Evolutionary conservation across 73 alveolate species (phyloP), one percentile per base, ranked within the genome.

Genomic region (Loxodes magnus): DNA sequence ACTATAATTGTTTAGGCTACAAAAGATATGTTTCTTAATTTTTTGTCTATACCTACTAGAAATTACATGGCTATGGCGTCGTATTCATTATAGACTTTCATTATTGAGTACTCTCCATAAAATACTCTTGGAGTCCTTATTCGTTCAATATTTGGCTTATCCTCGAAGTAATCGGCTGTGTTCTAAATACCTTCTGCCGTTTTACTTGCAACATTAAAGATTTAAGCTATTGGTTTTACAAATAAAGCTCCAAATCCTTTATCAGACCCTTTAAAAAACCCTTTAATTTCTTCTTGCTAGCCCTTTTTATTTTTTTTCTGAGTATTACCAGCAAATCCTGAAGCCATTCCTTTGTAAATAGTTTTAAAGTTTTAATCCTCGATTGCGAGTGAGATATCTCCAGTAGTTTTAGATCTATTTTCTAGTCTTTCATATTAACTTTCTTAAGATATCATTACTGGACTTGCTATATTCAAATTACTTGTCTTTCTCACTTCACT

Each of bases 141-240:
- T 43, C 99, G n/a, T n/a, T n/a, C n/a, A n/a, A n/a, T n/a, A 15
- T 35, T 42, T 24, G 71, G 84, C 34, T 74, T 76, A 27, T 79
- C 89, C 34, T 72, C 84, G 28, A 69, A 61, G 46, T 17, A 52
- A 74, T 52, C 67, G 44, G 92, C 67, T 9, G 92, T 82, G 59
- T 91, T 91, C 55, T 83, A 79, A 14, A 91, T 63, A 17, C 98
- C 98, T 52, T 87, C 98, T 0, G 96, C 62, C 14, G 98, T 91
- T 57, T 78, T 74, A 17, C 94, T 69, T 22, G 84, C 78, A 16
- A 88, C 56, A 58, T 91, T 97, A 15, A 91, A 52, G 27, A 80
- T 92, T 1, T 97, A 96, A 24, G 88, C 56, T 5, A 91, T 80
- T 1, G 98, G 97, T 42, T 91, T 91, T 2, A 66, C 68, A 10